Evolutionary conservation across 2,329 filamentous ascomycete genomes (phyloP).

Genomic region (Plenodomus biglobosus): DNA sequence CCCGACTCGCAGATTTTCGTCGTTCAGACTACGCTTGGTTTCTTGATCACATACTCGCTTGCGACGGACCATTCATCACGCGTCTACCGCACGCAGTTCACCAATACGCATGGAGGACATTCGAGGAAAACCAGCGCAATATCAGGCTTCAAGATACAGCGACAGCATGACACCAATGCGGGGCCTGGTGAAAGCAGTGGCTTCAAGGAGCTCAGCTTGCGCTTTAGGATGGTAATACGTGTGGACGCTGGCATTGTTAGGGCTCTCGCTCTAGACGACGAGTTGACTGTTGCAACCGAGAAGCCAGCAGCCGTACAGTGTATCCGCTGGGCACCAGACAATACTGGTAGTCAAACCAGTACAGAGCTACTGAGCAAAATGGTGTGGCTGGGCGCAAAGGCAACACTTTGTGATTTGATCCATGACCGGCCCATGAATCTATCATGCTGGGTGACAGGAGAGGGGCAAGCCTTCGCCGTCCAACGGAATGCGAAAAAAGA

Average conservation of each 20-base stretch:
- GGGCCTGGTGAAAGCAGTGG: slow-evolving; percentile 81
- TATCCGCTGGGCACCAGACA: slow-evolving; percentile 90
- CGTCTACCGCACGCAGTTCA: slow-evolving; percentile 83
- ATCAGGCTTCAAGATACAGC: slow-evolving; percentile 42
- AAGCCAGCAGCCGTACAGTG: slow-evolving; percentile 96
- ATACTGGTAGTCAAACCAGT: slow-evolving; percentile 77
- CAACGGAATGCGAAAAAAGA: slow-evolving; percentile 60
- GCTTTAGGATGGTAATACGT: slow-evolving; percentile 97
- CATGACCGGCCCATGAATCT: slow-evolving; percentile 96
- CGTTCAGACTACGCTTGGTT: slow-evolving; percentile 81
- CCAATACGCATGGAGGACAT: slow-evolving; percentile 52
- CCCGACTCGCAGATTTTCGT: slow-evolving; percentile 92
- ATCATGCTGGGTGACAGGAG: slow-evolving; percentile 85
- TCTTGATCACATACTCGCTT: slow-evolving; percentile 91
- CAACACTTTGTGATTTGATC: slow-evolving; percentile 78
- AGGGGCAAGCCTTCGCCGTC: slow-evolving; percentile 87
- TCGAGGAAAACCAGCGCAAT: slow-evolving; percentile 53
- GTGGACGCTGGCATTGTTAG: slow-evolving; percentile 92
- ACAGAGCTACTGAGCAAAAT: slow-evolving; percentile 89
- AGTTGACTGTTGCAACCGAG: slow-evolving; percentile 85
- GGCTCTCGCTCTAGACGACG: slow-evolving; percentile 86
- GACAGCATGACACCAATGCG: slow-evolving; percentile 44
- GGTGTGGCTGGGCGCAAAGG: slow-evolving; percentile 79
- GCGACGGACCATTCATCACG: slow-evolving; percentile 78
- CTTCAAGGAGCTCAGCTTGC: slow-evolving; percentile 82